Percentiles rank a stretch among this genome's conserved stretches.
Conservation (phyloP, 148 eudicot genomes). For the Gaultheria prostrata region DNA sequence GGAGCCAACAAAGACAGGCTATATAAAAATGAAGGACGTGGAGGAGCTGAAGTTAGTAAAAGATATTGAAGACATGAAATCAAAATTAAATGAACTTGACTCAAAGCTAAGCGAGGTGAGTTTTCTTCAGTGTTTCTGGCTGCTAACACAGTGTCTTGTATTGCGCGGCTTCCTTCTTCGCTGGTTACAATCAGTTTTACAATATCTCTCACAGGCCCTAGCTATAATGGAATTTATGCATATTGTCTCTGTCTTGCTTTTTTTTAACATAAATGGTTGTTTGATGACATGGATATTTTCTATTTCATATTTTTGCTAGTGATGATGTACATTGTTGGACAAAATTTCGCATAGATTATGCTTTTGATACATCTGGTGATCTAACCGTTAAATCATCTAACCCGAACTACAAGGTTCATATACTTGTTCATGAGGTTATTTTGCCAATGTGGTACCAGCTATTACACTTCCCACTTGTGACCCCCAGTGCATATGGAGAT, state of each 20-base stretch:
- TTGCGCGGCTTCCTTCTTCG: background rate
- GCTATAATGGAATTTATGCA: background rate
- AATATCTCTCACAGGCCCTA: background rate
- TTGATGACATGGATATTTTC: background rate
- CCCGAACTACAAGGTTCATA: no score
- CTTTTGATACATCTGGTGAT: no score
- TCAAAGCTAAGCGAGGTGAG: constrained; percentile 71
- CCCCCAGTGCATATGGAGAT: no score
- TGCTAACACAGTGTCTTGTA: background rate
- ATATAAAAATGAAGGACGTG: constrained; percentile 25
- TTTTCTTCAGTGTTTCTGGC: constrained; percentile 14
- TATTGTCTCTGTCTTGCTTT: background rate
- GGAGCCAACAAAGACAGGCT: background rate
- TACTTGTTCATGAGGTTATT: no score
- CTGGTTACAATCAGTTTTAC: background rate
- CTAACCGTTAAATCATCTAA: no score
- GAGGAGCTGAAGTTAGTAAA: constrained; percentile 53
- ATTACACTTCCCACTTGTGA: no score
- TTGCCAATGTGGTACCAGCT: no score
- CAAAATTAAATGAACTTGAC: constrained; percentile 54
- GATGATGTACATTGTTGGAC: background rate
- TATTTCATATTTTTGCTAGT: background rate
- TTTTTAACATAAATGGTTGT: background rate
- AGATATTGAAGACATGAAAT: constrained; percentile 73
- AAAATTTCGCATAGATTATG: background rate